Evolutionary conservation across 371 early-diverging fungal species (phyloP), one percentile per base, ranked within the genome.

Genomic region (Mortierella sp.): DNA sequence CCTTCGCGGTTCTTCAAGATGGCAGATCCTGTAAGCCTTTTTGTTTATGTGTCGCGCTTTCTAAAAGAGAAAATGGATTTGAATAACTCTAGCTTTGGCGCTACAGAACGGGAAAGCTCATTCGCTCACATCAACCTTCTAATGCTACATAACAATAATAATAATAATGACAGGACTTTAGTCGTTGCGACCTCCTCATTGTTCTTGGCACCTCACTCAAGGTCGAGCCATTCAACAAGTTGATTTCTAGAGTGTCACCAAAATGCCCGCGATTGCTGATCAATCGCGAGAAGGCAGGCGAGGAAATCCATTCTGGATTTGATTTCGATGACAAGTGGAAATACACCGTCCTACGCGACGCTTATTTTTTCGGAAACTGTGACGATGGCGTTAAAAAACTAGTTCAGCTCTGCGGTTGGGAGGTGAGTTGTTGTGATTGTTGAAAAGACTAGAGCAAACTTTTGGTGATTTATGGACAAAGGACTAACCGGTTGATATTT

Each of bases 201-300:
- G 94, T 98, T 15, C 91, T 98, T 81, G 99, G 98, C 5, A 97
- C 98, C 11, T 91, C 92, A 21, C 64, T 95, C 30, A 85, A 90
- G 68, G 95, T 95, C 2, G 92, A 95, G 47, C 99, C 99, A 23
- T 98, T 98, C 81, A 93, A 95, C 16, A 85, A 86, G 5, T 81
- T 97, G 7, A 90, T 96, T 57, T 85, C 92, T 58, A 68, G 79
- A 21, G 95, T 94, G 0, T 74, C 74, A 4, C 74, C 68, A 4
- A 70, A 84, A 11, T 90, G 93, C 1, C 97, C 97, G 7, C 85
- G 97, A 18, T 81, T 98, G 57, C 84, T 98, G 70, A 93, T 98
- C 56, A 98, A 98, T 80, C 87, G 88, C 37, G 94, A 94, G 68
- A 57, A 82, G n/a, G 95, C 89, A 26, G 96, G 96, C 15, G 90